A percentile compares a stretch with the other conserved stretches of the same genome.
Evolutionary conservation across 2,329 filamentous ascomycete genomes (phyloP).

Genomic region (Coniosporium tulheliwenetii): DNA sequence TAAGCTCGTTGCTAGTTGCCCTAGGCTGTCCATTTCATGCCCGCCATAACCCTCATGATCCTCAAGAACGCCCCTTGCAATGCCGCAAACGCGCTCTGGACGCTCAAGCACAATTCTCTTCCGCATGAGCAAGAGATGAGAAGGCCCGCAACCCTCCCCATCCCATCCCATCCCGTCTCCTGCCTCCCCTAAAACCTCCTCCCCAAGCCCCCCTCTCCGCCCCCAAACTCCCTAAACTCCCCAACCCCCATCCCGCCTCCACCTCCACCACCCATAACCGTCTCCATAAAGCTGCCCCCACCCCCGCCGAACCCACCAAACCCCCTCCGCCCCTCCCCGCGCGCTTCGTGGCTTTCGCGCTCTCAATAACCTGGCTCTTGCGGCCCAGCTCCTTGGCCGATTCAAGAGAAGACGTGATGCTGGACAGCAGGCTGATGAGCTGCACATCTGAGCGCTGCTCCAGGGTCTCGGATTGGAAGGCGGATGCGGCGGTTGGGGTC

Average conservation of each 20-base stretch:
- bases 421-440: constrained; percentile 59
- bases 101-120: too few relatives aligned
- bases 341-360: constrained; percentile 19
- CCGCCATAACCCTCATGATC: too few relatives aligned
- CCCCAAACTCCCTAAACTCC: background rate
- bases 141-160: background rate
- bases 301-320: background rate
- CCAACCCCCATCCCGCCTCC: constrained; percentile 1
- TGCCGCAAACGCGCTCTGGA: too few relatives aligned
- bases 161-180: background rate
- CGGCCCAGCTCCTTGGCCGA: constrained; percentile 59
- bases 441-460: constrained; percentile 74
- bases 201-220: constrained; percentile 1
- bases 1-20: too few relatives aligned
- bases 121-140: too few relatives aligned
- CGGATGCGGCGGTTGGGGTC: constrained; percentile 43
- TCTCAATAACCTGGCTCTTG: constrained; percentile 42
- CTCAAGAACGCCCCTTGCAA: too few relatives aligned
- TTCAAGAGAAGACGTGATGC: constrained; percentile 56
- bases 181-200: background rate
- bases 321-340: constrained; percentile 1
- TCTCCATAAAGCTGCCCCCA: background rate
- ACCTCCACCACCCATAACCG: background rate
- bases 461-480: constrained; percentile 55
- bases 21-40: too few relatives aligned